These are phyloP conservation scores for Coemansia guatemalensis DNA, from an alignment of 192 early-diverging fungal species.

Conservation along the genomic window DNA sequence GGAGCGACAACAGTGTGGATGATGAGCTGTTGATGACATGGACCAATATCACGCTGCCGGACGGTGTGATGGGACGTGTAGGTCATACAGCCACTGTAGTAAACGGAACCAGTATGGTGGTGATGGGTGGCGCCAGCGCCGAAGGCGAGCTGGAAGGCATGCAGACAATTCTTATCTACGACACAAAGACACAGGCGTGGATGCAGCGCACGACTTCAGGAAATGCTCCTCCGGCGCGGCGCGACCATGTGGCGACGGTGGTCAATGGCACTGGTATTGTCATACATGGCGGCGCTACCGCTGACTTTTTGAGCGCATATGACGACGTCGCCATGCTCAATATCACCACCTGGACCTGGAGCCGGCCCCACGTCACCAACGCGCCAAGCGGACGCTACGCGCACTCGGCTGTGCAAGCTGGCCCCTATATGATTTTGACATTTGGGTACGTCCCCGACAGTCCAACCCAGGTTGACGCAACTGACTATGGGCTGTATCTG, in stretches of 20 bases:
- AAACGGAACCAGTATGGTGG: slow-evolving; percentile 37
- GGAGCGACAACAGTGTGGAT: not conserved
- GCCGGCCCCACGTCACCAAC: slow-evolving; percentile 9
- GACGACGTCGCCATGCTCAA: slow-evolving; percentile 51
- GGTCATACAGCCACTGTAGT: slow-evolving; percentile 42
- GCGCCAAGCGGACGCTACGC: slow-evolving; percentile 37
- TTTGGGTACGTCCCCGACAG: slow-evolving; percentile 28
- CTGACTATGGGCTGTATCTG: slow-evolving; percentile 40
- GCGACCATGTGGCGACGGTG: slow-evolving; percentile 44
- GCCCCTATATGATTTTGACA: slow-evolving; percentile 44
- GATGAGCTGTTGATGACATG: slow-evolving; percentile 32
- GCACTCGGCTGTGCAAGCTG: slow-evolving; percentile 39
- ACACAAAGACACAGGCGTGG: slow-evolving; percentile 30
- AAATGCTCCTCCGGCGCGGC: slow-evolving; percentile 19
- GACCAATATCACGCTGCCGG: slow-evolving; percentile 37
- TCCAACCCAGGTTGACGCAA: not conserved
- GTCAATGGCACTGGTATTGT: slow-evolving; percentile 37
- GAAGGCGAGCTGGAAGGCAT: slow-evolving; percentile 22
- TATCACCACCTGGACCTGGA: slow-evolving; percentile 49
- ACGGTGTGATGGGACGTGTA: slow-evolving; percentile 30
- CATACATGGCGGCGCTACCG: slow-evolving; percentile 42
- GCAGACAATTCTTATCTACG: slow-evolving; percentile 33
- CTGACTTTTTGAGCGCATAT: slow-evolving; percentile 26
- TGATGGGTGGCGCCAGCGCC: slow-evolving; percentile 29
- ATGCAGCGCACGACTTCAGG: slow-evolving; percentile 23